A percentile compares a stretch with the other conserved stretches of the same genome.
Evolutionary conservation across 768 basidiomycete species (phyloP).

Genomic region (Suillus lakei): DNA sequence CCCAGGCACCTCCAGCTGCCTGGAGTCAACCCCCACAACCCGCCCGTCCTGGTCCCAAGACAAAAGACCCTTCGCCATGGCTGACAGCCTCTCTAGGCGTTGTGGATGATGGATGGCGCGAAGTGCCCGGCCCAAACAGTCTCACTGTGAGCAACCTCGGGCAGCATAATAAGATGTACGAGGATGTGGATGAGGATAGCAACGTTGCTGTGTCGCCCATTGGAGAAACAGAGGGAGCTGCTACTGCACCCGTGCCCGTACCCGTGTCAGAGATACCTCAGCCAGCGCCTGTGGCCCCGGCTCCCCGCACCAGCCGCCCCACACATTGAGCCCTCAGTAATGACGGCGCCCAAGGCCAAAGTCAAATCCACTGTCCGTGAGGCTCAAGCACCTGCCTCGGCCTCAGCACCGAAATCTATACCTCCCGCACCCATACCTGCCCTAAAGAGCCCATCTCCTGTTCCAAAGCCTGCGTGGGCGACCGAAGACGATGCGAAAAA

Average conservation of each 20-base stretch:
- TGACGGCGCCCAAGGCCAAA: constrained; percentile 28
- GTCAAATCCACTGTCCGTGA: constrained; percentile 34
- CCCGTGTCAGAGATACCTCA: constrained; percentile 8
- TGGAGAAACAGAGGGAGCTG: constrained; percentile 13
- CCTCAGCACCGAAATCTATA: constrained; percentile 22
- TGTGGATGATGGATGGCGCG: constrained; percentile 53
- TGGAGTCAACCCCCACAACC: constrained; percentile 39
- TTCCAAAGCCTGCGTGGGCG: constrained; percentile 63
- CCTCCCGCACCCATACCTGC: constrained; percentile 12
- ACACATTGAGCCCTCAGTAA: constrained; percentile 20
- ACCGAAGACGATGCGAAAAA: constrained; percentile 73
- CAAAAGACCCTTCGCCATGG: constrained; percentile 61
- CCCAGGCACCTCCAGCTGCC: constrained; percentile 32
- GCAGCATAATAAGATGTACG: constrained; percentile 59
- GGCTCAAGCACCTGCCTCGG: constrained; percentile 20
- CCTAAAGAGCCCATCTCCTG: constrained; percentile 28
- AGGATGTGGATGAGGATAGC: constrained; percentile 31
- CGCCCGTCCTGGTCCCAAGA: constrained; percentile 20
- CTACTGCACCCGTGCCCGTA: constrained; percentile 19
- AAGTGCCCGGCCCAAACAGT: constrained; percentile 48
- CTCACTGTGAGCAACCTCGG: constrained; percentile 62
- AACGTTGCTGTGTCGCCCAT: constrained; percentile 21
- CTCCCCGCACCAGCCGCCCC: constrained; percentile 14
- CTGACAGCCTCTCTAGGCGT: constrained; percentile 49
- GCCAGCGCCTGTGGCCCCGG: constrained; percentile 16